These are phyloP conservation scores for Tricholoma flavovirens DNA, from an alignment of 768 basidiomycete species.

Conservation along the genomic window DNA sequence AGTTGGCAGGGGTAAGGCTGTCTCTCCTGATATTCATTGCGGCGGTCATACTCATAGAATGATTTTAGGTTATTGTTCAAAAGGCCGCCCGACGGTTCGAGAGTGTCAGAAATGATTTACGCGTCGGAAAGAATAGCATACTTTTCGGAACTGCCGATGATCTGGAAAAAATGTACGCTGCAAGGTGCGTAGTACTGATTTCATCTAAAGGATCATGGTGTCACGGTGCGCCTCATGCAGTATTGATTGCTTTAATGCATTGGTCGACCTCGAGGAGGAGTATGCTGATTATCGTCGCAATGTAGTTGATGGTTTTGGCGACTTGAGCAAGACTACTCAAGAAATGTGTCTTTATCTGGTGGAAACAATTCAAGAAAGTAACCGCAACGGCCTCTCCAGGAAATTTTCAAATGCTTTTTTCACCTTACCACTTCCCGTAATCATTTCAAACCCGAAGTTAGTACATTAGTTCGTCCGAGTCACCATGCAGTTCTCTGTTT, in stretches of 20 bases:
- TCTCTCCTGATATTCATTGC: not conserved
- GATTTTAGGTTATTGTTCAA: conserved; percentile 38
- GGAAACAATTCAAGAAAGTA: conserved; percentile 40
- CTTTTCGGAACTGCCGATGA: conserved; percentile 39
- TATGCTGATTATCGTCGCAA: conserved; percentile 40
- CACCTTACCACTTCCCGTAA: conserved; percentile 19
- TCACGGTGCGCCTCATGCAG: conserved; percentile 24
- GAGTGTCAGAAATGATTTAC: conserved; percentile 40
- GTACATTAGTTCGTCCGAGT: conserved; percentile 7
- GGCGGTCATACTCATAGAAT: not conserved
- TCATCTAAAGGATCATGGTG: not conserved
- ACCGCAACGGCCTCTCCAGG: conserved; percentile 42
- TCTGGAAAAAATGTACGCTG: conserved; percentile 37
- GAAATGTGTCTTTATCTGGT: conserved; percentile 30
- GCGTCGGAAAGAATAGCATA: conserved; percentile 38
- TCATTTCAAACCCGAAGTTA: conserved; percentile 14
- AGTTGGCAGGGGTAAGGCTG: conserved; percentile 40
- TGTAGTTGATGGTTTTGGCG: conserved; percentile 35
- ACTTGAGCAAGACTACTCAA: conserved; percentile 34
- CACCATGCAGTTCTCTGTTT: not conserved
- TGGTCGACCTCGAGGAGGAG: conserved; percentile 51
- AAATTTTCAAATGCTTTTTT: conserved; percentile 45
- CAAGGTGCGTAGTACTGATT: conserved; percentile 35
- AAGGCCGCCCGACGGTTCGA: conserved; percentile 45
- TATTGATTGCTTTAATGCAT: conserved; percentile 42